Conservation (phyloP, 2,329 filamentous ascomycete species). For the Exophiala xenobiotica region DNA sequence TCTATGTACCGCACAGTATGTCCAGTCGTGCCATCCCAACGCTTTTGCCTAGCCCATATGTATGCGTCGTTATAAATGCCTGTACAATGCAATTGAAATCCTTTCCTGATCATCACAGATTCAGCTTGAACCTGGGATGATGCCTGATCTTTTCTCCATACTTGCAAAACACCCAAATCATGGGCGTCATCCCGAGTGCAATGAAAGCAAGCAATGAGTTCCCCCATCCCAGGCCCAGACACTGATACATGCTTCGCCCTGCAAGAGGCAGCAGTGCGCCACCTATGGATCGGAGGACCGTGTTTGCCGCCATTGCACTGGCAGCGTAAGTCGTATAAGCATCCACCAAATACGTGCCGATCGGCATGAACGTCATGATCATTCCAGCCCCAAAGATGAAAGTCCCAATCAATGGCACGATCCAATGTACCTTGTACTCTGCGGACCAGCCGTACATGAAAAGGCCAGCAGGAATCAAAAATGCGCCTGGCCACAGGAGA, state of each 20-base stretch:
- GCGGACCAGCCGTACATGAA: constrained; percentile 62
- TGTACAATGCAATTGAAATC: not conserved
- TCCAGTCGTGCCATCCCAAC: no score
- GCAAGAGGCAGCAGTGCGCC: constrained; percentile 63
- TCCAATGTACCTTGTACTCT: constrained; percentile 55
- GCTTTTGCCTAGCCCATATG: not conserved
- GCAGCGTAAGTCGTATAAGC: constrained; percentile 50
- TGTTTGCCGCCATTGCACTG: constrained; percentile 54
- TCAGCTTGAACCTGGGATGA: constrained; percentile 33
- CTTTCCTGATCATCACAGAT: constrained; percentile 24
- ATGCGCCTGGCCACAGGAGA: constrained; percentile 55
- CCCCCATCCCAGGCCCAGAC: constrained; percentile 51
- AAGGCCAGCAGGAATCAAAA: constrained; percentile 56
- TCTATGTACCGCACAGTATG: no score
- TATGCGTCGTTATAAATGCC: not conserved
- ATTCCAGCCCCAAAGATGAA: constrained; percentile 56
- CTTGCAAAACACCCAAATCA: constrained; percentile 38
- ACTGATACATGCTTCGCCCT: constrained; percentile 52
- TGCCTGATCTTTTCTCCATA: constrained; percentile 39
- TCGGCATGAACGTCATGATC: constrained; percentile 51
- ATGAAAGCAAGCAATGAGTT: constrained; percentile 58
- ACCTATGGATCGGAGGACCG: constrained; percentile 55
- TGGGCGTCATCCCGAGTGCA: constrained; percentile 50
- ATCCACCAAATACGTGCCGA: constrained; percentile 38
- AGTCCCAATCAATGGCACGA: constrained; percentile 61